Base-by-base conservation (phyloP, 1,284 basidiomycete genomes). In the Pyrrhoderma lamaoense region DNA sequence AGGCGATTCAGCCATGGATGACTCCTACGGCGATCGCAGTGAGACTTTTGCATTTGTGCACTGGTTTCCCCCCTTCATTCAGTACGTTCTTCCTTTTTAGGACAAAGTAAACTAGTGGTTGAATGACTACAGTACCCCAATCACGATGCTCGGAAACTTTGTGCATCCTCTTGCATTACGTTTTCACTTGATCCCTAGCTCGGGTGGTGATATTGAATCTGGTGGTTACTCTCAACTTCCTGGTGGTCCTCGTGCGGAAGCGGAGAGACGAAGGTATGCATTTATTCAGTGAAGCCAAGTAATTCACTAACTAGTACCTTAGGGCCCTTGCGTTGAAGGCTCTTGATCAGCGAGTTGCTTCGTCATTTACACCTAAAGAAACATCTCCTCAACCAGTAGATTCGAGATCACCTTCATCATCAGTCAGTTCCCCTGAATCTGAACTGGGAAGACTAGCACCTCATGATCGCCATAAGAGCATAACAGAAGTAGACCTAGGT, bases 31-130 rank as follows among this genome's bases (percentile, higher is more conserved):
- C 16, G 95, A 99, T 64, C 73, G 93, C 52, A 93, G 88, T 68
- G 96, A 98, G 65, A 96, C 94, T 0, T 99, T 99, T 64, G 85
- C 92, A n/a, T 85, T 99, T 61, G 76, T 93, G 27, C 84, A 83
- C 56, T 99, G 94, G 93, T 98, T 99, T 78, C 95, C 95, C 53
- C 92, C 93, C 21, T 82, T 94, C 62, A 67, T 89, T 57, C 88
- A 95, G 93, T 95, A 57, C 63, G 85, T 69, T 2, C 38, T 22
- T 16, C 38, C 8, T 22, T n/a, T 40, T 14, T 7, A 40, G 21
- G n/a, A 5, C 38, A 40, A 7, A 14, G 8, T 5, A 18, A 18
- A 22, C 38, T n/a, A 40, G 4, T 18, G n/a, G n/a, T n/a, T 40
- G 16, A 11, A 16, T 37, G n/a, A 7, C 21, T 14, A 18, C 57